A percentile compares a stretch with the other conserved stretches of the same genome.
These are phyloP conservation scores for Fraxinus sp. DNA, from an alignment of 305 asterid species.

Conservation along the genomic window DNA sequence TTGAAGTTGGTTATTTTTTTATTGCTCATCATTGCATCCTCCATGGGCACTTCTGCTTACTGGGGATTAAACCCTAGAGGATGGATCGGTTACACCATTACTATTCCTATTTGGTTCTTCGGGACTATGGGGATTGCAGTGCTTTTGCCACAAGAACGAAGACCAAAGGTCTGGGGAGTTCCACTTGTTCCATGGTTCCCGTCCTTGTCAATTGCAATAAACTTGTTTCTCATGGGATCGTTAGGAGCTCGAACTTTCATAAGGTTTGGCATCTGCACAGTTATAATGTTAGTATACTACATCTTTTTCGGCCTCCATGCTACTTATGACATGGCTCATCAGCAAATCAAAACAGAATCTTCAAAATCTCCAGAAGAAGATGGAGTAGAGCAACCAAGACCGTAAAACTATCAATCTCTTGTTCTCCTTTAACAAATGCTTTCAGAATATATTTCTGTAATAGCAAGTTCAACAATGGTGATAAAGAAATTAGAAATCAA, in stretches of 20 bases:
- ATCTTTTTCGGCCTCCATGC: slow-evolving; percentile 68
- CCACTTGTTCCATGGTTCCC: slow-evolving; percentile 92
- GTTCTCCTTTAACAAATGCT: not conserved
- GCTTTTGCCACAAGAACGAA: slow-evolving; percentile 54
- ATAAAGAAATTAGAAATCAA: not conserved
- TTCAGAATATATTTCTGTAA: not conserved
- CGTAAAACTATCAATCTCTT: not conserved
- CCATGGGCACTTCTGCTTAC: slow-evolving; percentile 52
- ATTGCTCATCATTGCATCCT: slow-evolving; percentile 45
- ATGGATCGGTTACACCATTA: slow-evolving; percentile 63
- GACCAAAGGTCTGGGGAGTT: slow-evolving; percentile 73
- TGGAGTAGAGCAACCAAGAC: slow-evolving; percentile 19
- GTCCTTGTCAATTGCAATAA: slow-evolving; percentile 63
- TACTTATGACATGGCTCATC: slow-evolving; percentile 60
- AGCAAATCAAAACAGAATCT: slow-evolving; percentile 34
- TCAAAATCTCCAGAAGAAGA: slow-evolving; percentile 31
- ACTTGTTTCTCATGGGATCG: slow-evolving; percentile 84
- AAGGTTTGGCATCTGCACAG: slow-evolving; percentile 62
- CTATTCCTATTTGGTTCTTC: slow-evolving; percentile 58
- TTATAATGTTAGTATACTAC: slow-evolving; percentile 61
- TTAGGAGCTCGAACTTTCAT: slow-evolving; percentile 57
- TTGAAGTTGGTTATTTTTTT: slow-evolving; percentile 36
- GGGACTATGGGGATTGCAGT: slow-evolving; percentile 55
- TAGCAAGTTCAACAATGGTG: not conserved
- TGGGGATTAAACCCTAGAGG: slow-evolving; percentile 59